Evolutionary conservation across 352 stramenopile genomes (phyloP).

Genomic region (Ophiocytium majus): DNA sequence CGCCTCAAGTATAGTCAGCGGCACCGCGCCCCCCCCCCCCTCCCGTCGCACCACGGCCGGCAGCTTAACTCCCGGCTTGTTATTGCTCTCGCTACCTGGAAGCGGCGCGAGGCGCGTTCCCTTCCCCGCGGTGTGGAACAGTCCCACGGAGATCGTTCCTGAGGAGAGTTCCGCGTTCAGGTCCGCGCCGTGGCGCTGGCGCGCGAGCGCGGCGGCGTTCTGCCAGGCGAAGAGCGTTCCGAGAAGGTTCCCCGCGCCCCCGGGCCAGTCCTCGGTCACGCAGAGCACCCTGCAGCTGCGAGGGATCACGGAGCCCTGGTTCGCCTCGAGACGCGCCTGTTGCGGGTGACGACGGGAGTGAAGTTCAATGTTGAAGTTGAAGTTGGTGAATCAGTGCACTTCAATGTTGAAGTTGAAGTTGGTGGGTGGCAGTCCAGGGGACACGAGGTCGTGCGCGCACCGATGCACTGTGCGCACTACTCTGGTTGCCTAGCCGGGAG

Average conservation of each 20-base stretch:
- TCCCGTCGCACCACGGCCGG: conserved; percentile 53
- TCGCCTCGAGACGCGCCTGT: not conserved
- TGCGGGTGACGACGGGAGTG: no score
- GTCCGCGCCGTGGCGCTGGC: conserved; percentile 76
- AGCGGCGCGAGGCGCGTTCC: conserved; percentile 90
- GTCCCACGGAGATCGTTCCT: conserved; percentile 76
- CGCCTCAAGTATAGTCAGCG: conserved; percentile 94
- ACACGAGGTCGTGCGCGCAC: no score
- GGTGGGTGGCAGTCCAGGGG: no score
- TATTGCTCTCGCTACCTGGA: conserved; percentile 96
- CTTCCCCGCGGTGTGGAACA: conserved; percentile 97
- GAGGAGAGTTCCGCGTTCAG: conserved; percentile 71
- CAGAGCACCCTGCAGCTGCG: conserved; percentile 82
- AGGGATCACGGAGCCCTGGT: not conserved
- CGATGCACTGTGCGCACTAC: no score
- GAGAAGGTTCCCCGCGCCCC: conserved; percentile 86
- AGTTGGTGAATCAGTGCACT: no score
- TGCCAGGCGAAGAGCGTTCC: conserved; percentile 84
- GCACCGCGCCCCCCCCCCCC: conserved; percentile 75
- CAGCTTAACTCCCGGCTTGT: conserved; percentile 97
- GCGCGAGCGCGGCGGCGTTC: conserved; percentile 81
- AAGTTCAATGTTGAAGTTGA: no score
- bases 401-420: no score
- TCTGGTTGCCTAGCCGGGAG: no score
- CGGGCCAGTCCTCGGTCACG: conserved; percentile 91